phyloP scores from a whole-genome alignment of 1,139 yeast species.

The Taphrina pruni region DNA sequence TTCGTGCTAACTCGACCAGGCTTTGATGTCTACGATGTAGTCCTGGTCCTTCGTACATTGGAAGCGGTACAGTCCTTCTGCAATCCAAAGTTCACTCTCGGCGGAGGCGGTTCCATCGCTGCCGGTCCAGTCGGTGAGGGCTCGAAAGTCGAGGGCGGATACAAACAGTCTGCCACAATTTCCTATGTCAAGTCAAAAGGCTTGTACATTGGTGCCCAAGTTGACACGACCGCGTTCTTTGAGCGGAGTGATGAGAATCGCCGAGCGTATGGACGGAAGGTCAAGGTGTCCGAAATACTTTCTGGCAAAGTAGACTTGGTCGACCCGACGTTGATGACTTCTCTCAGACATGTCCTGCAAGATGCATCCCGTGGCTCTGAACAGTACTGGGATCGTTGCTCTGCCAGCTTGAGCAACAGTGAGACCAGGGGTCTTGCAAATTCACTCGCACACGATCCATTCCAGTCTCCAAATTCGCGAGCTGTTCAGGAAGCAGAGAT shows the following conservation, averaged over 20 bases:
- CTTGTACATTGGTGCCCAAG: slow-evolving; percentile 34
- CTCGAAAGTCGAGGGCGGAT: slow-evolving; percentile 17
- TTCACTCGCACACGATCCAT: too few relatives aligned
- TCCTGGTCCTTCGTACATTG: slow-evolving; percentile 20
- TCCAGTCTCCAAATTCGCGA: background rate
- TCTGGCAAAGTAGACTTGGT: slow-evolving; percentile 17
- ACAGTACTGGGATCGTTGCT: slow-evolving; percentile 14
- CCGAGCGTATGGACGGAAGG: slow-evolving; percentile 23
- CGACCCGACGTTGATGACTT: background rate
- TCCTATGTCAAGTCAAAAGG: slow-evolving; percentile 34
- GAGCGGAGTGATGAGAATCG: slow-evolving; percentile 36
- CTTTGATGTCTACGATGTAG: slow-evolving; percentile 35
- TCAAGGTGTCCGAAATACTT: slow-evolving; percentile 24
- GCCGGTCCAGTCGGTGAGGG: slow-evolving; percentile 40
- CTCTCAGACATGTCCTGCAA: slow-evolving; percentile 1
- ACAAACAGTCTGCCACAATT: slow-evolving; percentile 18
- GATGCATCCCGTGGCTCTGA: slow-evolving; percentile 8
- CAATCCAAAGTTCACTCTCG: slow-evolving; percentile 25
- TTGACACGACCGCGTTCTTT: slow-evolving; percentile 33
- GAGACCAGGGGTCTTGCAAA: background rate
- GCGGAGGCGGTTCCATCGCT: slow-evolving; percentile 30
- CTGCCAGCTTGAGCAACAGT: background rate
- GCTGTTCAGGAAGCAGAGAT: background rate
- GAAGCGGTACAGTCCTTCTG: slow-evolving; percentile 27
- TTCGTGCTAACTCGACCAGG: background rate